Evolutionary conservation across 83 land plant genomes (phyloP).

Genomic region (Isoetes engelmannii): DNA sequence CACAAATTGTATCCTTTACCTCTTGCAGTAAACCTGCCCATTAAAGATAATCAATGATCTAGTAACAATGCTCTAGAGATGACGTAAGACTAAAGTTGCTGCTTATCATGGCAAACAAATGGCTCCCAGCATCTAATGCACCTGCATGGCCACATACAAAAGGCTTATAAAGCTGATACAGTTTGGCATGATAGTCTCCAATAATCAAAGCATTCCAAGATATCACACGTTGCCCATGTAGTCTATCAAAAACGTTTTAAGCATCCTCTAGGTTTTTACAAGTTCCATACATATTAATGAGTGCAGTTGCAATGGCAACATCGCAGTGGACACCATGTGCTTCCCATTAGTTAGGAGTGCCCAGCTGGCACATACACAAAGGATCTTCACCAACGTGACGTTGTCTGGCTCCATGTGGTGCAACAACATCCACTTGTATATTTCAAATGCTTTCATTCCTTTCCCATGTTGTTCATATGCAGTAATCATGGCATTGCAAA

Average conservation of each 20-base stretch:
- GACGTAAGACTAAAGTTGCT: not conserved
- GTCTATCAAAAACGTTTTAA: not conserved
- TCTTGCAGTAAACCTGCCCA: not conserved
- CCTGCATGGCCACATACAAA: not conserved
- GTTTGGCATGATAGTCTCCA: not conserved
- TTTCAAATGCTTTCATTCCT: not conserved
- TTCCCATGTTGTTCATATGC: not conserved
- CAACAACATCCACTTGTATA: not conserved
- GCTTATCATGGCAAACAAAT: not conserved
- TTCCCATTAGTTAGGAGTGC: not conserved
- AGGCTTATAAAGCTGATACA: not conserved
- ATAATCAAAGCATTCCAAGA: not conserved
- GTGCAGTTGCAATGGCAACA: conserved; percentile 1
- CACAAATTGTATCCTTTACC: not conserved
- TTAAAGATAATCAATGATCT: not conserved
- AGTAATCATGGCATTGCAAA: not conserved
- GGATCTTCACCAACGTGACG: not conserved
- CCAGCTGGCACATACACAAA: not conserved
- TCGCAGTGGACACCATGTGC: not conserved
- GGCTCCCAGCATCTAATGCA: not conserved
- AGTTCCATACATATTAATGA: not conserved
- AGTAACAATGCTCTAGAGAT: not conserved
- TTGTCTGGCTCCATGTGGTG: not conserved
- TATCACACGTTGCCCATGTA: not conserved
- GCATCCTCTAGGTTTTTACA: not conserved